Evolutionary conservation across 768 basidiomycete genomes (phyloP).

Genomic region (Candolleomyces efflorescens): DNA sequence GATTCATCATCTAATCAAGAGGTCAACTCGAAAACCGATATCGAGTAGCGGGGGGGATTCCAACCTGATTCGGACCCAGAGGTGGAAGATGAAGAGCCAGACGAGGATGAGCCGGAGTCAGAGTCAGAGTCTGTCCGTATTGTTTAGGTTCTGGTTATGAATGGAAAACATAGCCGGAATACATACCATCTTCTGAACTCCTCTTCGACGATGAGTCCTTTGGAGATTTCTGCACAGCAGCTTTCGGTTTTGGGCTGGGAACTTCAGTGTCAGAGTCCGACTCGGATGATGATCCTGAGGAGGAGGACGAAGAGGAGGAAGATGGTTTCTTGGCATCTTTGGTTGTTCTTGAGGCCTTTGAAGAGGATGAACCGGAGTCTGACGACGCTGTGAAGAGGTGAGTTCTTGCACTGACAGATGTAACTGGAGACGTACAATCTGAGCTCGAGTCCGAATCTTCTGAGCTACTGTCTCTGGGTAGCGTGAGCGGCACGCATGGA

Average conservation of each 20-base stretch:
- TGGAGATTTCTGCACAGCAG: slow-evolving; percentile 4
- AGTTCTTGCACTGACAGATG: background rate
- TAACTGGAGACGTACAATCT: slow-evolving; percentile 9
- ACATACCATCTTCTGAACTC: slow-evolving; percentile 9
- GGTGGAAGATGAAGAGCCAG: background rate
- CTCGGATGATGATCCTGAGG: slow-evolving; percentile 21
- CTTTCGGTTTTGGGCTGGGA: slow-evolving; percentile 7
- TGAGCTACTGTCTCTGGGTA: slow-evolving; percentile 9
- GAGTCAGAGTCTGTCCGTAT: slow-evolving; percentile 23
- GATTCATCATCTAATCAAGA: background rate
- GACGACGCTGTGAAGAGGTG: slow-evolving; percentile 2
- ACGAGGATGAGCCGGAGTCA: background rate
- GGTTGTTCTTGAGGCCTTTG: slow-evolving; percentile 18
- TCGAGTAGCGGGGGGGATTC: background rate
- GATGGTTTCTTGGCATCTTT: slow-evolving; percentile 14
- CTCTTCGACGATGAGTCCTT: slow-evolving; percentile 8
- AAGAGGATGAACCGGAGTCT: slow-evolving; percentile 2
- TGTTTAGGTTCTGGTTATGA: background rate
- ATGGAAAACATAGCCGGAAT: background rate
- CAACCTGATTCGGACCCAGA: slow-evolving; percentile 27
- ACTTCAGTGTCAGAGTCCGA: slow-evolving; percentile 18
- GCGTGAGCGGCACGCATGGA: slow-evolving; percentile 1
- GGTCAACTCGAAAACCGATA: no score
- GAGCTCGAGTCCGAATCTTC: slow-evolving; percentile 22
- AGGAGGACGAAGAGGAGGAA: slow-evolving; percentile 18